Base-by-base conservation (phyloP, 441 rosid genomes). In the Macaranga tanarius region DNA sequence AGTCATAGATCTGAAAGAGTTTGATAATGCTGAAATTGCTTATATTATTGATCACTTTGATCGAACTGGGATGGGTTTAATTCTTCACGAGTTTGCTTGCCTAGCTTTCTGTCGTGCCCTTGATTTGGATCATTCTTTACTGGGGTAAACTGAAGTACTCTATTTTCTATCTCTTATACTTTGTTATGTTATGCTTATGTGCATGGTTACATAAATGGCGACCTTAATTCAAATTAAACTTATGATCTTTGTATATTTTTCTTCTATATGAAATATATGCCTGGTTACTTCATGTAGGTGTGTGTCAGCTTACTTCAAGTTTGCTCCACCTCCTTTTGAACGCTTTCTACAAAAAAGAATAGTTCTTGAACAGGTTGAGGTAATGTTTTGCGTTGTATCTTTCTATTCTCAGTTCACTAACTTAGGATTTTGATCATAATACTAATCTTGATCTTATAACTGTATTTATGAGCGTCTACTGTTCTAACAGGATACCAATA, bases 51-150 rank as follows among this genome's bases (percentile, higher is more conserved):
- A 90, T 77, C 79, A 78, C 60, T 89, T 81, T 65, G 81, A 77
- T 75, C 83, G 69, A 71, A 82, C 80, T 76, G 91, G 89, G 71
- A 85, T 76, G 84, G 90, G 88, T 65, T 73, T 95, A 83, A 79
- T 82, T 76, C 95, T 95, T 77, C 98, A 95, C 6, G 98, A 93
- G 87, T 85, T 92, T 69, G 89, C 92, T 82, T 93, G 97, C 84
- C 79, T 95, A 74, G 98, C 97, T 28, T 87, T 95, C 59, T 82
- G 92, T 76, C 97, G 93, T n/a, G 89, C 93, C 70, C 86, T 93
- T 77, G 94, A 90, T 82, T 84, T 93, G 76, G 90, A 89, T 78
- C 81, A 85, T 65, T 87, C 84, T 74, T 83, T 93, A 77, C 70
- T 86, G 77, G 87, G 91, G 97, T 91, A 86, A 78, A 64, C 58